These are phyloP conservation scores for Ophiocordyceps polyrhachis-furcata DNA, from an alignment of 2,329 filamentous ascomycete genomes.

Conservation along the genomic window DNA sequence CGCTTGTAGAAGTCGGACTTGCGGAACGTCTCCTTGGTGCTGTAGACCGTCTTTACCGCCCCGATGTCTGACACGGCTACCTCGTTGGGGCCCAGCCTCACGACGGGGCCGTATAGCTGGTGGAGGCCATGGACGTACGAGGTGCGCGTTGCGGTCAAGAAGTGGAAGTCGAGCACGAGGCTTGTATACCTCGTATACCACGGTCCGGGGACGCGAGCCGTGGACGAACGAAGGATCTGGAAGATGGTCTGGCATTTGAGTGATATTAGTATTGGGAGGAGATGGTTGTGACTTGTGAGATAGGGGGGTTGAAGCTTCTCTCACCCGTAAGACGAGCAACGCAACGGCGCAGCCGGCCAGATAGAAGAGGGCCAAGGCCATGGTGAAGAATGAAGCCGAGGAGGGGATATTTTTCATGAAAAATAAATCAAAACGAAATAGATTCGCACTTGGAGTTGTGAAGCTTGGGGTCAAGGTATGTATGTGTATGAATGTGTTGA, in stretches of 20 bases:
- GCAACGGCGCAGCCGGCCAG: neutral
- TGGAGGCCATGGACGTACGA: constrained; percentile 8
- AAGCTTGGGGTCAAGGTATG: no score
- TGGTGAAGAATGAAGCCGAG: neutral
- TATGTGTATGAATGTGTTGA: no score
- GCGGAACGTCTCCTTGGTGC: constrained; percentile 8
- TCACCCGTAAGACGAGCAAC: neutral
- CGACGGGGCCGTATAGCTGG: constrained; percentile 9
- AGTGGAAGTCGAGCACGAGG: constrained; percentile 5
- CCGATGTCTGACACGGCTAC: constrained; percentile 8
- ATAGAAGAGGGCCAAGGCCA: neutral
- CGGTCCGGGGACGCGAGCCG: constrained; percentile 7
- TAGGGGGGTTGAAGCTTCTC: neutral
- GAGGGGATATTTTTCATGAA: no score
- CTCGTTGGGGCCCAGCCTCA: constrained; percentile 8
- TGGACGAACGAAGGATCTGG: constrained; percentile 1
- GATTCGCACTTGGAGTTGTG: neutral
- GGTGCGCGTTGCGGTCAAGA: constrained; percentile 3
- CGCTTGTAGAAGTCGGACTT: constrained; percentile 9
- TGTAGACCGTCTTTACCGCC: constrained; percentile 14
- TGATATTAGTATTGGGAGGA: no score
- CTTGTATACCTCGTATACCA: constrained; percentile 9
- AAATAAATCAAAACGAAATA: neutral
- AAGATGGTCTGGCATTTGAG: neutral
- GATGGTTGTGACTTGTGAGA: no score